phyloP scores from a whole-genome alignment of 345 rosid species.

The Turritis glabra region DNA sequence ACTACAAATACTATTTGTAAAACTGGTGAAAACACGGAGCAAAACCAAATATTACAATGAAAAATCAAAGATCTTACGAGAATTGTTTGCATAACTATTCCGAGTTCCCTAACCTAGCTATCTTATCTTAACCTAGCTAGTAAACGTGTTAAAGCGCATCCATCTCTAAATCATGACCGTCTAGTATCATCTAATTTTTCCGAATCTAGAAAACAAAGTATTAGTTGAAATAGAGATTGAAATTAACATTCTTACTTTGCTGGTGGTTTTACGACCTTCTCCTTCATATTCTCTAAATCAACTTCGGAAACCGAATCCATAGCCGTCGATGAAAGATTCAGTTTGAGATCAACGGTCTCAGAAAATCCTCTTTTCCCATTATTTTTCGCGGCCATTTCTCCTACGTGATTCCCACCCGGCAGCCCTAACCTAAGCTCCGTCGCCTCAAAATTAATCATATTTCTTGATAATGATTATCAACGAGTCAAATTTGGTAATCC shows the following conservation, averaged over 20 bases:
- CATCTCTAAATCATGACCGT: not conserved
- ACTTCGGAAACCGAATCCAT: conserved; percentile 35
- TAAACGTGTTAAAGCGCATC: not conserved
- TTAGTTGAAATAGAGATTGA: not conserved
- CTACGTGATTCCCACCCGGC: conserved; percentile 49
- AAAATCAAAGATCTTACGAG: not conserved
- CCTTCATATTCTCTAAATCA: conserved; percentile 38
- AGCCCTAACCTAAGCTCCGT: conserved; percentile 84
- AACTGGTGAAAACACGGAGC: conserved; percentile 2
- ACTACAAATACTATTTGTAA: not conserved
- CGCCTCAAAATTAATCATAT: conserved; percentile 77
- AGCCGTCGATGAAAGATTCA: conserved; percentile 58
- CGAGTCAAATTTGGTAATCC: not conserved
- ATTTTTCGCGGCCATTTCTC: conserved; percentile 29
- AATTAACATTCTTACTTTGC: conserved; percentile 52
- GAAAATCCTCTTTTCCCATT: conserved; percentile 69
- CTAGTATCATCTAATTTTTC: not conserved
- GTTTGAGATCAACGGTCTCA: conserved; percentile 70
- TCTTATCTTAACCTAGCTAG: not conserved
- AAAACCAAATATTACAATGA: not conserved
- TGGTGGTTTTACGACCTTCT: conserved; percentile 51
- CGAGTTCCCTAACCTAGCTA: not conserved
- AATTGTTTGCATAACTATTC: not conserved
- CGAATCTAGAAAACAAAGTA: not conserved
- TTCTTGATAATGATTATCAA: not conserved